Base-by-base conservation (phyloP, 2,329 filamentous ascomycete genomes). In the Camillea tinctor region DNA sequence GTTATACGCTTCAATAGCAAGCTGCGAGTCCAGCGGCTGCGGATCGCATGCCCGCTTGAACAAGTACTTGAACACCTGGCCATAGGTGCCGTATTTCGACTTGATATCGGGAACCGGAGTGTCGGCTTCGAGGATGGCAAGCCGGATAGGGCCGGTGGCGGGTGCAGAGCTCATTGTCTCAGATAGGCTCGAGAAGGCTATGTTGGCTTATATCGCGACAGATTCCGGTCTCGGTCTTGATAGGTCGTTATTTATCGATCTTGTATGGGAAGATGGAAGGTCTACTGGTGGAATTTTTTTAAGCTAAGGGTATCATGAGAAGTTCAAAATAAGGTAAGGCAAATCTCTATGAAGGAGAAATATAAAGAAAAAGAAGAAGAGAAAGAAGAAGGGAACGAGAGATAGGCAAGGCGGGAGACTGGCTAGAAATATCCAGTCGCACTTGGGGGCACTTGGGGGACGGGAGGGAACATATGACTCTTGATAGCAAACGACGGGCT, bases 81-180 rank as follows among this genome's bases (percentile, higher is more conserved):
- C 85, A 76, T 97, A 97, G 61, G 82, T 82, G 55, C 86, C 85
- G 75, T 90, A 93, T 69, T 85, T 85, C 58, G 81, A 81, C 57
- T 84, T 78, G 44, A 89, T 85, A 50, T 83, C 76, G 1, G 86
- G 83, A 54, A 90, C 80, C 1, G 92, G 92, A 1, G 85, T 90
- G 76, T 97, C 94, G 79, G 91, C 89, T 81, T 97, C 92, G 67
- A 98, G 87, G 68, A 98, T 84, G 52, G 93, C 93, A 75, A 97
- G 89, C 58, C 91, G 89, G 66, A 94, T 78, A 26, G 85, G 84
- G n/a, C 68, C 60, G 44, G 70, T 65, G 51, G 62, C 23, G 44
- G 61, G 59, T 63, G 60, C 64, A 58, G 73, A 77, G 55, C 69
- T 70, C 70, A 73, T 73, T 55, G 49, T 64, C 19, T 30, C n/a